Base-by-base conservation (phyloP, 2,329 filamentous ascomycete species). In the Huntiella abstrusa region DNA sequence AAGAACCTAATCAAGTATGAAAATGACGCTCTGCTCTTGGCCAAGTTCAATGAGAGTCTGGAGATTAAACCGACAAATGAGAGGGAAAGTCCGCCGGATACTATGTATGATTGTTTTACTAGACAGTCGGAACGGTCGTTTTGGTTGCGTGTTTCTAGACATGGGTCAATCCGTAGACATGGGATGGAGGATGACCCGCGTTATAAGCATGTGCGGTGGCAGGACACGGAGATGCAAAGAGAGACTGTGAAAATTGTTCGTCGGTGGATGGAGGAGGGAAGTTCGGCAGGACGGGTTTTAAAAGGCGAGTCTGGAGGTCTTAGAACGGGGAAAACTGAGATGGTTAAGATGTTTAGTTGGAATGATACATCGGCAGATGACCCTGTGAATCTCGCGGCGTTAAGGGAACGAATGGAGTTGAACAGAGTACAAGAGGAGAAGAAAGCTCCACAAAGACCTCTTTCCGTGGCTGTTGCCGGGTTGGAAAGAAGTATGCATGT, bases 81-180 rank as follows among this genome's bases (percentile, higher is more conserved):
- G 4, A 55, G 57, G 16, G 51, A 54, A 1, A 55, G 63, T 0
- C 54, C 73, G 0, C 58, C 70, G 0, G 70, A 73, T 28, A 58
- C 62, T 28, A 56, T 72, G 13, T 58, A 57, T 28, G 71, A 77
- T 55, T 70, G 62, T 22, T 77, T 77, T 50, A 61, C 62, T 4
- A 63, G 65, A 2, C 67, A 69, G 3, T 68, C 69, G 2, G 68
- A 80, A 57, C 72, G 77, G 42, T 77, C 73, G 54, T 65, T 66
- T 5, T 81, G 77, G 77, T 78, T 80, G 52, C 71, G 74, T 15
- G 59, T 80, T 13, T 77, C 76, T 5, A 68, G 76, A 4, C 67
- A 66, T 47, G 76, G 74, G 2, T 74, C 75, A 0, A 65, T 69
- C 53, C 64, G 73, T 4, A 70, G 69, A 49, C 67, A 78, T 52